Base-by-base conservation (phyloP, 495 filamentous ascomycete genomes). In the Penicillium manginii region DNA sequence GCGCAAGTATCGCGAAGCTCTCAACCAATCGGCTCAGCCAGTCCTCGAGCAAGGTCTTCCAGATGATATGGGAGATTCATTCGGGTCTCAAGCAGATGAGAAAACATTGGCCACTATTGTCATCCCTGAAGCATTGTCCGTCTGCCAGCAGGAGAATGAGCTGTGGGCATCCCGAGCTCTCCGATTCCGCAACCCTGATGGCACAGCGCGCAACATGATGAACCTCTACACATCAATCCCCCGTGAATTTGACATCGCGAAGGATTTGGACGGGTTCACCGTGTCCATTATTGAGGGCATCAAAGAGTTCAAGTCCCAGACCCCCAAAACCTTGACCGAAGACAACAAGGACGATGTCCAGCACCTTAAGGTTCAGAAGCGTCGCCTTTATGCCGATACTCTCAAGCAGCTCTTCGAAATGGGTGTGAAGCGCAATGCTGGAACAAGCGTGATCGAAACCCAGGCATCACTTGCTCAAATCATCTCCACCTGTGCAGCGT, bases 341-440 rank as follows among this genome's bases (percentile, higher is more conserved):
- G 91, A 96, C 6, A 97, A 92, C 65, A 91, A 91, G 63, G 82
- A 87, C 2, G 59, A 81, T 7, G 85, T 97, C 33, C 90, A 91
- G 63, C 91, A 97, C 72, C 83, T 98, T 58, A 97, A 96, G 75
- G 84, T 85, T 0, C 82, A 90, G 54, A 99, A 99, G 73, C 86
- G 91, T n/a, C 92, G 89, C 62, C 84, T 97, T 14, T 94, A 93
- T 60, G 87, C 90, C 1, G 93, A 98, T 61, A 91, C 89, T 0
- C 75, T 99, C 54, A 91, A 89, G 65, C 83, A 82, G 7, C 73
- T 97, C 2, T 85, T 91, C 21, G 83, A 88, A 22, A 97, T 98
- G 92, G 96, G 96, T 18, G 84, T 98, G 55, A 88, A 88, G 62
- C 84, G 86, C 14, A 96, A 92, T 67, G 78, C 93, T 19, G 84